Percentiles rank a stretch among this genome's conserved stretches.
Evolutionary conservation across 768 basidiomycete genomes (phyloP).

Genomic region (Suillus lakei): DNA sequence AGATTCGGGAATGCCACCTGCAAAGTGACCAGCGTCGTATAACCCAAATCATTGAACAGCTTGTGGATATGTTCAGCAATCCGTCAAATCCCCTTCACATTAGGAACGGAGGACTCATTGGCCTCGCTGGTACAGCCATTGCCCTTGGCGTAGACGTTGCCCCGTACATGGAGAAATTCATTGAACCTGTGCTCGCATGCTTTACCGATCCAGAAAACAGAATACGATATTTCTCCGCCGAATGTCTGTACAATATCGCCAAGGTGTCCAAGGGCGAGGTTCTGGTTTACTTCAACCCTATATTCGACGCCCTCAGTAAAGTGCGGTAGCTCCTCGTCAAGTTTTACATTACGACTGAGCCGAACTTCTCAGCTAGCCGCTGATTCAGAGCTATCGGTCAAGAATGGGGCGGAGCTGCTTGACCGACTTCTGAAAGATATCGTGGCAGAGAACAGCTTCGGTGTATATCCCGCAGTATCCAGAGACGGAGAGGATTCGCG

Average conservation of each 20-base stretch:
- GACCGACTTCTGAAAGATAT: slow-evolving; percentile 98
- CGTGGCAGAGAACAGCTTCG: slow-evolving; percentile 94
- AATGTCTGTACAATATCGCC: slow-evolving; percentile 97
- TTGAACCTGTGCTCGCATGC: slow-evolving; percentile 86
- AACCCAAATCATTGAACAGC: slow-evolving; percentile 87
- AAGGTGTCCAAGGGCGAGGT: slow-evolving; percentile 98
- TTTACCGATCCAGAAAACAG: slow-evolving; percentile 94
- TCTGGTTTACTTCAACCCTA: slow-evolving; percentile 95
- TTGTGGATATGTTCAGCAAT: slow-evolving; percentile 93
- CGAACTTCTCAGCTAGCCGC: slow-evolving; percentile 75
- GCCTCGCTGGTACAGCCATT: slow-evolving; percentile 96
- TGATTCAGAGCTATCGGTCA: slow-evolving; percentile 94
- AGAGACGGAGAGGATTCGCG: slow-evolving; percentile 72
- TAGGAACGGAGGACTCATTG: slow-evolving; percentile 94
- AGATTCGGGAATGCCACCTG: slow-evolving; percentile 85
- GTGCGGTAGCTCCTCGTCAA: slow-evolving; percentile 43
- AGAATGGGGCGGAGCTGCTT: slow-evolving; percentile 96
- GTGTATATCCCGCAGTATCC: slow-evolving; percentile 90
- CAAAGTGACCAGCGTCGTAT: slow-evolving; percentile 84
- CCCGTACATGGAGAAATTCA: slow-evolving; percentile 92
- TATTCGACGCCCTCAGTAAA: slow-evolving; percentile 97
- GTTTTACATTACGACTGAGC: slow-evolving; percentile 16
- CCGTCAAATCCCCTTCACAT: slow-evolving; percentile 83
- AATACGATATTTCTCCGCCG: slow-evolving; percentile 96
- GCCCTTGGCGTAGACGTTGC: slow-evolving; percentile 93